Conservation (phyloP, 208 protist species). For the Dictyostelium gargantuum region DNA sequence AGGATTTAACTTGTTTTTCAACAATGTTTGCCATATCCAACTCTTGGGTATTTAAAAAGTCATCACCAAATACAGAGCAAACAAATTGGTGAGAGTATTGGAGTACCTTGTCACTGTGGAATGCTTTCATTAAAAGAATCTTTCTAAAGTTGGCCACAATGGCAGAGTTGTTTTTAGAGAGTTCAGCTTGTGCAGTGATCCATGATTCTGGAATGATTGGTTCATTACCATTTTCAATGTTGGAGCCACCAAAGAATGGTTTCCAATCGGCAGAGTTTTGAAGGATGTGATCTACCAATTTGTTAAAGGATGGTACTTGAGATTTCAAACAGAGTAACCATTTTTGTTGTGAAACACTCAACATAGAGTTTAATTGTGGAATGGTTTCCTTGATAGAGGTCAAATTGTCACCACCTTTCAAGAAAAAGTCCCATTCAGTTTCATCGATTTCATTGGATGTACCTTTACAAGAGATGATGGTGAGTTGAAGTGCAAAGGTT, state of each 20-base stretch:
- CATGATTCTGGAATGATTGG: conserved; percentile 35
- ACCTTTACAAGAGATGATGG: conserved; percentile 85
- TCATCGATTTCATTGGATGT: conserved; percentile 54
- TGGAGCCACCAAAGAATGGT: conserved; percentile 16
- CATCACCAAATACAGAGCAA: conserved; percentile 77
- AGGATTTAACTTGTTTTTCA: conserved; percentile 74
- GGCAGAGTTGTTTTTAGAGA: neutral
- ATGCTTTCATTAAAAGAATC: conserved; percentile 83
- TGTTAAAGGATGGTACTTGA: conserved; percentile 1
- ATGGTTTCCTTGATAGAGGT: conserved; percentile 3
- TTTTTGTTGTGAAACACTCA: neutral
- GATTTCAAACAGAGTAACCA: neutral
- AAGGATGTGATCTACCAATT: conserved; percentile 32
- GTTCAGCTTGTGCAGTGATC: neutral
- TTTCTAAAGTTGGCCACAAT: conserved; percentile 28
- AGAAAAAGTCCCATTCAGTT: conserved; percentile 71
- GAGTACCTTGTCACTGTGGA: conserved; percentile 84
- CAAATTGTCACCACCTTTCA: conserved; percentile 74
- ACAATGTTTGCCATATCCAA: conserved; percentile 72
- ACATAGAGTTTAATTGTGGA: neutral
- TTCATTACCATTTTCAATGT: no score
- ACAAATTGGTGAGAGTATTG: conserved; percentile 71
- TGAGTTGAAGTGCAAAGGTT: conserved; percentile 93
- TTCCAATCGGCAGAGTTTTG: conserved; percentile 3
- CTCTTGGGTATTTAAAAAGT: conserved; percentile 76